phyloP scores from a whole-genome alignment of 805 yeast species.

The Sugiyamaella qingdaonensis region DNA sequence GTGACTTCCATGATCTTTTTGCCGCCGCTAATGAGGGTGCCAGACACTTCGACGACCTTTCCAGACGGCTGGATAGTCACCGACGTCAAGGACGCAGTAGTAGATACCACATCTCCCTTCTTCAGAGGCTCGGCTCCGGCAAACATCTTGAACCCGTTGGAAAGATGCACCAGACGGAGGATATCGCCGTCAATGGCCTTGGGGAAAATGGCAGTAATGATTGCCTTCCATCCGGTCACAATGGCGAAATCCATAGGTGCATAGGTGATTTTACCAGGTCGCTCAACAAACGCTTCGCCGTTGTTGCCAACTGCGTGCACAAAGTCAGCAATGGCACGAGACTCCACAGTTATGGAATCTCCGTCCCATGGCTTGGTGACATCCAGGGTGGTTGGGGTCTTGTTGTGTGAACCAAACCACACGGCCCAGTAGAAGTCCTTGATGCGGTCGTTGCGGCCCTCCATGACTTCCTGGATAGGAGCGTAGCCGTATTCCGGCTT shows the following conservation, averaged over 20 bases:
- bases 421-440: slow-evolving; percentile 96
- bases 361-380: slow-evolving; percentile 70
- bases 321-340: slow-evolving; percentile 79
- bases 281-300: slow-evolving; percentile 90
- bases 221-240: slow-evolving; percentile 97
- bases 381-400: slow-evolving; percentile 52
- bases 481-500: slow-evolving; percentile 89
- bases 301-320: slow-evolving; percentile 97
- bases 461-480: slow-evolving; percentile 86
- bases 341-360: slow-evolving; percentile 60
- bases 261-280: slow-evolving; percentile 67
- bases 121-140: slow-evolving; percentile 88
- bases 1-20: slow-evolving; percentile 87
- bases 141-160: slow-evolving; percentile 88
- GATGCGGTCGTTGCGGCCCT: slow-evolving; percentile 86
- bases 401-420: slow-evolving; percentile 70
- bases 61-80: slow-evolving; percentile 91
- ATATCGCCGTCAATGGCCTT: slow-evolving; percentile 93
- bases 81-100: slow-evolving; percentile 80
- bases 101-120: slow-evolving; percentile 79
- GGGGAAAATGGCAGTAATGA: slow-evolving; percentile 98
- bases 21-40: slow-evolving; percentile 73
- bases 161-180: slow-evolving; percentile 86
- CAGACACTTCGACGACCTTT: slow-evolving; percentile 92
- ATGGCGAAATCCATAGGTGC: slow-evolving; percentile 99